Base-by-base conservation (phyloP, 106 monocot genomes). In the Amphibolis antarctica region DNA sequence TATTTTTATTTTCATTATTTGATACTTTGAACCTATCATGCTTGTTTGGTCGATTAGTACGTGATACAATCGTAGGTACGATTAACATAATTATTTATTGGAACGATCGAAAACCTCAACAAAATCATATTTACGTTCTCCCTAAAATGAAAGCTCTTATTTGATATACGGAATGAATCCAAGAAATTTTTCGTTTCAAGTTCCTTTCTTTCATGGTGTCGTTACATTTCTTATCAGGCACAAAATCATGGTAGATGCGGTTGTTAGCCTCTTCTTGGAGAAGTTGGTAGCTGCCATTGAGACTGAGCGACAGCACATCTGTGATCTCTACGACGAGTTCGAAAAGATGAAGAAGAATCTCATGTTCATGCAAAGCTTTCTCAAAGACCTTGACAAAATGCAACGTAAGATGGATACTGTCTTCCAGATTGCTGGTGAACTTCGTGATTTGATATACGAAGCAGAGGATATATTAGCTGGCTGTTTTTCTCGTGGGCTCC, bases 181-280 rank as follows among this genome's bases (percentile, higher is more conserved):
- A n/a, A n/a, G n/a, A n/a, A n/a, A n/a, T n/a, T n/a, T n/a, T n/a
- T n/a, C n/a, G n/a, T n/a, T n/a, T n/a, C n/a, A n/a, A n/a, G n/a
- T n/a, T n/a, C n/a, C n/a, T n/a, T n/a, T n/a, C n/a, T n/a, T n/a
- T n/a, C n/a, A n/a, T n/a, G n/a, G n/a, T n/a, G n/a, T n/a, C n/a
- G n/a, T n/a, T n/a, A n/a, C n/a, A n/a, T n/a, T n/a, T n/a, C n/a
- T n/a, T n/a, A n/a, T n/a, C n/a, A n/a, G n/a, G n/a, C n/a, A n/a
- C n/a, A n/a, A n/a, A n/a, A 21, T 9, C 28, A 65, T 65, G 64
- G 64, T 65, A 22, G 65, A 65, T 30, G 65, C 65, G 18, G 15
- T 65, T 10, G 28, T 65, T 3, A 50, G 46, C 49, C 0, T 30
- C 49, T 47, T 65, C 46, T 10, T 65, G 24, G 65, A 65, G 36